A percentile compares a stretch with the other conserved stretches of the same genome.
Evolutionary conservation across 208 protist species (phyloP).

Genomic region (Herpetomonas muscarum): DNA sequence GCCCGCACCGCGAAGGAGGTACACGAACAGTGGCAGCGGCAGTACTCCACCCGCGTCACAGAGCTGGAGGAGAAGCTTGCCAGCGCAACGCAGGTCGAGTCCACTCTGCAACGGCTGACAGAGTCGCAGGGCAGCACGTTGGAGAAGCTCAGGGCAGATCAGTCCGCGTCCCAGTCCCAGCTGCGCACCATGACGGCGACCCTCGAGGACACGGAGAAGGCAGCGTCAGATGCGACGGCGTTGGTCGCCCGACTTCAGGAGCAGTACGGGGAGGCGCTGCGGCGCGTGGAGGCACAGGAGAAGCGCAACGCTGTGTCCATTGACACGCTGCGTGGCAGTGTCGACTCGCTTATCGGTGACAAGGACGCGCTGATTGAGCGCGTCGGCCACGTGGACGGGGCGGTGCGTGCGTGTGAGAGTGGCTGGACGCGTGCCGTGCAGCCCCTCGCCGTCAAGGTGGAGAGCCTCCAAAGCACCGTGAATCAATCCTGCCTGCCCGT

Average conservation of each 20-base stretch:
- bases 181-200: background rate
- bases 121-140: background rate
- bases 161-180: background rate
- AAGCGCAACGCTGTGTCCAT: no score
- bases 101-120: background rate
- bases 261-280: background rate
- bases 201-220: background rate
- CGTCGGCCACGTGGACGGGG: background rate
- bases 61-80: conserved; percentile 14
- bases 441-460: conserved; percentile 13
- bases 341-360: background rate
- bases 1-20: conserved; percentile 3
- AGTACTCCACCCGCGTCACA: conserved; percentile 10
- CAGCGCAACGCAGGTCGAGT: conserved; percentile 2
- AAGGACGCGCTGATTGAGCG: background rate
- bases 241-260: background rate
- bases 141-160: background rate
- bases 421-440: background rate
- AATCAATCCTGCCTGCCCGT: conserved; percentile 10
- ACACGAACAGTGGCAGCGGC: conserved; percentile 21
- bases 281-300: background rate
- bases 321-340: background rate
- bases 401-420: background rate
- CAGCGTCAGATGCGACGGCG: background rate
- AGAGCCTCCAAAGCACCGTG: conserved; percentile 14